These are phyloP conservation scores for Apiospora malaysiana DNA, from an alignment of 2,329 filamentous ascomycete genomes.

Conservation along the genomic window DNA sequence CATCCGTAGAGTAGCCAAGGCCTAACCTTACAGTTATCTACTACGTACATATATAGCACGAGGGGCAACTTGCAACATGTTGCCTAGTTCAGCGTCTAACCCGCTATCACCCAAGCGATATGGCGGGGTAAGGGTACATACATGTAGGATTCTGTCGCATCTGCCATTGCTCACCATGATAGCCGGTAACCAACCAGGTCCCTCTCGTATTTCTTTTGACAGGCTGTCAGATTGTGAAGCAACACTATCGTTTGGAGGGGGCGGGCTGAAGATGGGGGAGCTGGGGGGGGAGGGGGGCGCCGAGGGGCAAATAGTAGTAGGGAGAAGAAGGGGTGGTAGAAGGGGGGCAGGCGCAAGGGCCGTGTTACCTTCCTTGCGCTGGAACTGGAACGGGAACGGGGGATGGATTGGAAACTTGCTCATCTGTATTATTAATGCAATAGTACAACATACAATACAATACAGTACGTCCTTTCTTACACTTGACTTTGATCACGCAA, in stretches of 20 bases:
- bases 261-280: neutral
- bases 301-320: neutral
- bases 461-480: neutral
- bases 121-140: conserved; percentile 2
- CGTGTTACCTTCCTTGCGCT: neutral
- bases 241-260: conserved; percentile 8
- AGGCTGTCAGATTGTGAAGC: conserved; percentile 4
- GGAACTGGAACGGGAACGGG: neutral
- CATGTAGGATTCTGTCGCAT: neutral
- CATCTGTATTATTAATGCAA: conserved; percentile 14
- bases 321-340: neutral
- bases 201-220: neutral
- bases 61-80: too few relatives aligned
- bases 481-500: conserved; percentile 6
- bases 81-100: too few relatives aligned
- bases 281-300: too few relatives aligned
- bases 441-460: too few relatives aligned
- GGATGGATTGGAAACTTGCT: conserved; percentile 14
- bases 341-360: neutral
- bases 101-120: neutral
- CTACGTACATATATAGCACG: too few relatives aligned
- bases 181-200: conserved; percentile 3
- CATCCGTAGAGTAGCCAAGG: too few relatives aligned
- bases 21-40: too few relatives aligned
- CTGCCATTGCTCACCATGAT: neutral